Percentiles rank a stretch among this genome's conserved stretches.
phyloP scores from a whole-genome alignment of 768 basidiomycete species.

The Naganishia randhawae region DNA sequence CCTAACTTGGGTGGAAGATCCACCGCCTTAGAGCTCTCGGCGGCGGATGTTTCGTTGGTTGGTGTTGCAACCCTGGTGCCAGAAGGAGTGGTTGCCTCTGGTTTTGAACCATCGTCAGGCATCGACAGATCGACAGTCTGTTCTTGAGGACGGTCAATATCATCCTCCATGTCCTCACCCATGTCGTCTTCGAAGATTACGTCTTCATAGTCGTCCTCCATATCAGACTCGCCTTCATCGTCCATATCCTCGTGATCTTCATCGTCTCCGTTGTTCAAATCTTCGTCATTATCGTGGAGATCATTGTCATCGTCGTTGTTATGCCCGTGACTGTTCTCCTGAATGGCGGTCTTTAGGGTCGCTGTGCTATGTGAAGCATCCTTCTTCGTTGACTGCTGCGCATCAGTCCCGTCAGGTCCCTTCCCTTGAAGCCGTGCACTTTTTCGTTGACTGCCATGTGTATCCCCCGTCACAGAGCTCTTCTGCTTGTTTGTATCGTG shows the following conservation, averaged over 20 bases:
- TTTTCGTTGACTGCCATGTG: constrained; percentile 61
- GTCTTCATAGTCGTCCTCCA: not conserved
- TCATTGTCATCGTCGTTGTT: constrained; percentile 55
- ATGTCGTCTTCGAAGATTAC: constrained; percentile 53
- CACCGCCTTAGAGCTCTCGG: constrained; percentile 42
- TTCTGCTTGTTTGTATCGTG: not conserved
- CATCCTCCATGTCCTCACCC: constrained; percentile 78
- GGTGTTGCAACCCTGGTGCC: constrained; percentile 92
- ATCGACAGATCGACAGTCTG: constrained; percentile 83
- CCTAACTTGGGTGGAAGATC: constrained; percentile 37
- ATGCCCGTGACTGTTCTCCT: not conserved
- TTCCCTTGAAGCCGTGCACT: constrained; percentile 80
- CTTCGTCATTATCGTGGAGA: constrained; percentile 58
- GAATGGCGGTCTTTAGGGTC: not conserved
- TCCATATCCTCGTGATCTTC: constrained; percentile 34
- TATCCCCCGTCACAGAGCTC: not conserved
- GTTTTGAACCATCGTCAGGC: constrained; percentile 80
- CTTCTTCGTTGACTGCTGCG: constrained; percentile 20
- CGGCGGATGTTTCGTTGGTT: constrained; percentile 54
- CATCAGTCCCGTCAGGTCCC: constrained; percentile 31
- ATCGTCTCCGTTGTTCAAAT: constrained; percentile 44
- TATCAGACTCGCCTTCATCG: constrained; percentile 33
- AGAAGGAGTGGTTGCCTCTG: constrained; percentile 94
- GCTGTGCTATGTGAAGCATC: constrained; percentile 17
- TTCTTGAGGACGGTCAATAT: constrained; percentile 60